These are phyloP conservation scores for Cenchrus purpureus DNA, from an alignment of 176 grass and related monocot genomes.

Conservation along the genomic window DNA sequence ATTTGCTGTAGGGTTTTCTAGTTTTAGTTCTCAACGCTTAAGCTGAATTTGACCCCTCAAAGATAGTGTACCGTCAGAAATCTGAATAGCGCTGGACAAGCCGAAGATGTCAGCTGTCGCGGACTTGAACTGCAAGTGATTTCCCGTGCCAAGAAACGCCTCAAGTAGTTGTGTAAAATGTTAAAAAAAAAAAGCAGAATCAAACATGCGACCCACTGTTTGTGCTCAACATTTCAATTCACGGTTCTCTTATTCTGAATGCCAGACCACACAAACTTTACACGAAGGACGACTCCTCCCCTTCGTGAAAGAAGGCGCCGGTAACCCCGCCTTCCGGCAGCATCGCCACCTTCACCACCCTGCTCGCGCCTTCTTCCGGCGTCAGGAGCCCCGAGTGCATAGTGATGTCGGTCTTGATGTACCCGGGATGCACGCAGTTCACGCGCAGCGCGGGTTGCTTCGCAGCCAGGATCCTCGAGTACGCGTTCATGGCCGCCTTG, in stretches of 20 bases:
- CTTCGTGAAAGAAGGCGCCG: background rate
- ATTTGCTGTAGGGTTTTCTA: background rate
- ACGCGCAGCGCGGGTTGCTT: background rate
- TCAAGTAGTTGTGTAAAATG: background rate
- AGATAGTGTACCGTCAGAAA: too few species aligned
- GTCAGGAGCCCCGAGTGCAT: background rate
- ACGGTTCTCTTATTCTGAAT: background rate
- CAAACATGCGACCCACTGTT: background rate
- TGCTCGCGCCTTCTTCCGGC: background rate
- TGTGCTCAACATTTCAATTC: background rate
- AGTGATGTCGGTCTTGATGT: background rate
- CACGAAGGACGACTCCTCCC: background rate
- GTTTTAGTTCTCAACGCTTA: too few species aligned
- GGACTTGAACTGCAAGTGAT: background rate
- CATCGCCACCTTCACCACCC: background rate
- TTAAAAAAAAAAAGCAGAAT: background rate
- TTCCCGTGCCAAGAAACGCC: slow-evolving; percentile 1
- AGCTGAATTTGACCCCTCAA: too few species aligned
- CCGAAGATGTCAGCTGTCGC: too few species aligned
- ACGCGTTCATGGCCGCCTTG: slow-evolving; percentile 16
- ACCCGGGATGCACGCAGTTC: background rate
- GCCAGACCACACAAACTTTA: background rate
- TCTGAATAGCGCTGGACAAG: too few species aligned
- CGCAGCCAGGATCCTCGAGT: background rate
- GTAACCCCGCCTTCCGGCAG: background rate